phyloP scores from a whole-genome alignment of 1,284 basidiomycete species.

The Hortiboletus rubellus region DNA sequence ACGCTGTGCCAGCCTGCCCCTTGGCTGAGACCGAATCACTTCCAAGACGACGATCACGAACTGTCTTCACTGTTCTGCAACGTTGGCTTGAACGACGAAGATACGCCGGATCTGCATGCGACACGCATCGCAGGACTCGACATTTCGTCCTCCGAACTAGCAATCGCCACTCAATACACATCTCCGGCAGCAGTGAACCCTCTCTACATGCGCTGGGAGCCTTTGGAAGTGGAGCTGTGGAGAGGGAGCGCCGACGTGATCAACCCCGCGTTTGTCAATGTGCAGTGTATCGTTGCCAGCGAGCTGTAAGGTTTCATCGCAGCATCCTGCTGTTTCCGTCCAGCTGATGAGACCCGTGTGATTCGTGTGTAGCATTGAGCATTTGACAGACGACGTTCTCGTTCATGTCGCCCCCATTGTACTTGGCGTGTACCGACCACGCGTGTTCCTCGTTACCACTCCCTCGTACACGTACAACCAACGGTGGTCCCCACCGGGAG shows the following conservation, averaged over 20 bases:
- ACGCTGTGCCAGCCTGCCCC: slow-evolving; percentile 71
- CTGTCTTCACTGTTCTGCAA: slow-evolving; percentile 26
- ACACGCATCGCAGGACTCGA: slow-evolving; percentile 68
- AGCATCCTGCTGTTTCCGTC: not conserved
- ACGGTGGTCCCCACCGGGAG: slow-evolving; percentile 71
- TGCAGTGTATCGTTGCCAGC: slow-evolving; percentile 82
- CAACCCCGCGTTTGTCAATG: slow-evolving; percentile 71
- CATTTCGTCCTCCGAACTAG: slow-evolving; percentile 52
- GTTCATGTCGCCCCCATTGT: slow-evolving; percentile 77
- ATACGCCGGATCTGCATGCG: slow-evolving; percentile 60
- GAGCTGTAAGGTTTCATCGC: slow-evolving; percentile 68
- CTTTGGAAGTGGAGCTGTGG: slow-evolving; percentile 74
- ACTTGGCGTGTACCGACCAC: slow-evolving; percentile 82
- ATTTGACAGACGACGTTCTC: slow-evolving; percentile 72
- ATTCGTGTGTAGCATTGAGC: slow-evolving; percentile 71
- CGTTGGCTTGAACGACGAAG: slow-evolving; percentile 39
- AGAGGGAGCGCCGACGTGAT: slow-evolving; percentile 76
- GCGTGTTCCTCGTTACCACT: slow-evolving; percentile 81
- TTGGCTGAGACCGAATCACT: slow-evolving; percentile 48
- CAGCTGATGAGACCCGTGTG: slow-evolving; percentile 6
- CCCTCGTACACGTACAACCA: slow-evolving; percentile 90
- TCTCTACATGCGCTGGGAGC: slow-evolving; percentile 65
- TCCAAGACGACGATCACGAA: slow-evolving; percentile 22
- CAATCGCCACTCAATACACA: slow-evolving; percentile 50
- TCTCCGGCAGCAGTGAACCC: slow-evolving; percentile 38